Evolutionary conservation across 139 green algal genomes (phyloP).

Genomic region (Pedinophyceae sp.): DNA sequence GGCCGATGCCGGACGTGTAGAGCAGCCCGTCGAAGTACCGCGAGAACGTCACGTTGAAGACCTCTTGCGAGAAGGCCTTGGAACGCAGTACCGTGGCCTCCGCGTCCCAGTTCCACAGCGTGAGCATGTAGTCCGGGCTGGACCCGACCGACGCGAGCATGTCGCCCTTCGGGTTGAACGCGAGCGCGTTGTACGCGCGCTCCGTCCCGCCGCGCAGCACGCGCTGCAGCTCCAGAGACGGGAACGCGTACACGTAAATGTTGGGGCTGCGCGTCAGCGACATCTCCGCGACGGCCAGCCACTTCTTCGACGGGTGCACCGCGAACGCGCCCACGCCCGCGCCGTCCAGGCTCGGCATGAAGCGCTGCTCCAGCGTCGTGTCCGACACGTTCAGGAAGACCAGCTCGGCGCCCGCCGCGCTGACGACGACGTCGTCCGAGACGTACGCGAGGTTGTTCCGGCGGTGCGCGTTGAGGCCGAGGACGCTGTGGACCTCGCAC

Average conservation of each 20-base stretch:
- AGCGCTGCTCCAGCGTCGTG: conserved; percentile 7
- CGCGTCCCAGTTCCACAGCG: conserved; percentile 56
- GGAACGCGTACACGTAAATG: conserved; percentile 53
- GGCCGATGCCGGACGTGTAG: conserved; percentile 48
- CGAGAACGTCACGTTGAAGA: conserved; percentile 48
- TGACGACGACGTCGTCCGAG: no score
- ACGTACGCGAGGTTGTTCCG: no score
- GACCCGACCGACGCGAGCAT: conserved; percentile 54
- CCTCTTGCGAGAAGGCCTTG: conserved; percentile 65
- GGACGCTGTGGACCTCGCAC: no score
- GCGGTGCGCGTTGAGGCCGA: no score
- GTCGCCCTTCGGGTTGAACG: conserved; percentile 38
- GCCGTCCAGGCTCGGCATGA: conserved; percentile 29
- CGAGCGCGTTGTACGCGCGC: conserved; percentile 31
- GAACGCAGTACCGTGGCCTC: conserved; percentile 44
- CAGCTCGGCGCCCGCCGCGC: no score
- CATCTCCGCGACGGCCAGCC: conserved; percentile 54
- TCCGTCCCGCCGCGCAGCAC: conserved; percentile 46
- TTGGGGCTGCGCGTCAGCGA: conserved; percentile 20
- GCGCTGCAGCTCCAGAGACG: conserved; percentile 21
- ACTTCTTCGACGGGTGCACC: conserved; percentile 38
- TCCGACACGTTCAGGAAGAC: no score
- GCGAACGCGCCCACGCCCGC: conserved; percentile 43
- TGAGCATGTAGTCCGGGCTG: conserved; percentile 64
- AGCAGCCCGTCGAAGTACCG: conserved; percentile 39